Conservation (phyloP, 2,329 filamentous ascomycete species). For the Xylariaceae sp. region DNA sequence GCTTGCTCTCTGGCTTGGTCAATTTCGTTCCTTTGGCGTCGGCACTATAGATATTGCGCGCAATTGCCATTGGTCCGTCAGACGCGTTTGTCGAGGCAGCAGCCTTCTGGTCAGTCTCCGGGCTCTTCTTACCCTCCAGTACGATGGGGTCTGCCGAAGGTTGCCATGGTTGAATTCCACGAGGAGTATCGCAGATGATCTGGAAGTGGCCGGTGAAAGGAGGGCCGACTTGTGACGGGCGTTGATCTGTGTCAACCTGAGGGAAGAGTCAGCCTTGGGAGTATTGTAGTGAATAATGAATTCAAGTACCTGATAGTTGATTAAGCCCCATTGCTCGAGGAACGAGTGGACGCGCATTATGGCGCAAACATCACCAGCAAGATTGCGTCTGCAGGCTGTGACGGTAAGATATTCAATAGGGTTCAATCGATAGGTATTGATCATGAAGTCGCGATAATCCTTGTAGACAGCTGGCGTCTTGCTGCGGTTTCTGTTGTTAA, state of each 20-base stretch:
- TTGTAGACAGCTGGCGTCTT: conserved; percentile 97
- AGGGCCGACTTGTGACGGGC: conserved; percentile 90
- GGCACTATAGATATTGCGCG: conserved; percentile 92
- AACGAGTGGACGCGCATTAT: conserved; percentile 99
- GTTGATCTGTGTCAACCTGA: conserved; percentile 91
- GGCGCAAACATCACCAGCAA: conserved; percentile 95
- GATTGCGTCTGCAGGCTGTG: conserved; percentile 88
- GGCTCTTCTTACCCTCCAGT: conserved; percentile 54
- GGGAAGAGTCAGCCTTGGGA: conserved; percentile 16
- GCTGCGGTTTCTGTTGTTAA: conserved; percentile 96
- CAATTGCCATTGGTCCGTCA: conserved; percentile 84
- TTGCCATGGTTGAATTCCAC: conserved; percentile 92
- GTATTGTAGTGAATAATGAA: neutral
- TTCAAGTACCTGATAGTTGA: conserved; percentile 85
- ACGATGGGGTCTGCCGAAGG: conserved; percentile 73
- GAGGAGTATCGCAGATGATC: conserved; percentile 90
- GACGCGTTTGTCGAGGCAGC: conserved; percentile 64
- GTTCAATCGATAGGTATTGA: conserved; percentile 97
- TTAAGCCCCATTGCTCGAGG: conserved; percentile 96
- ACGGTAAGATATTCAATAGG: conserved; percentile 95
- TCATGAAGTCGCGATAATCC: conserved; percentile 99
- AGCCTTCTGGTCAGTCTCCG: conserved; percentile 70
- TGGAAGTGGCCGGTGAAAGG: conserved; percentile 98
- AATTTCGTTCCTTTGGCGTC: conserved; percentile 74
- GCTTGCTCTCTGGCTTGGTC: conserved; percentile 64